phyloP scores from a whole-genome alignment of 305 asterid genomes.

The Solanum chacoense region DNA sequence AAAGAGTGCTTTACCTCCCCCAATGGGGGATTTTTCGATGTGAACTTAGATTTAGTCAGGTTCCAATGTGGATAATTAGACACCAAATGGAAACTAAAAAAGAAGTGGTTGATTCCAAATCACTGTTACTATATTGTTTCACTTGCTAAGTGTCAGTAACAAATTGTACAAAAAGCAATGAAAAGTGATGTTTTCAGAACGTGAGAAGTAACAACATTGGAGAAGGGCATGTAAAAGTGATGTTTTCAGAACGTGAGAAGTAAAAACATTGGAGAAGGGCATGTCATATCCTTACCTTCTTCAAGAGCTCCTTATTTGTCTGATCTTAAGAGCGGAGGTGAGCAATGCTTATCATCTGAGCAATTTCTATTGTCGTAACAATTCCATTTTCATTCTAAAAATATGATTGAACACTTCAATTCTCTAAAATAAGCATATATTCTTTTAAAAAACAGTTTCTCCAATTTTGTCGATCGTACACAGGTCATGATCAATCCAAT shows the following conservation, averaged over 20 bases:
- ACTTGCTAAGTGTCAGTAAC: background rate
- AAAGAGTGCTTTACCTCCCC: background rate
- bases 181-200: background rate
- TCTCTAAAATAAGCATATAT: background rate
- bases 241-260: background rate
- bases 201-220: background rate
- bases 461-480: background rate
- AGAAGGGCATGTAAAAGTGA: background rate
- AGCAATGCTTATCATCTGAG: background rate
- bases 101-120: background rate
- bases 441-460: background rate
- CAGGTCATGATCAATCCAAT: background rate
- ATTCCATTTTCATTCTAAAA: background rate
- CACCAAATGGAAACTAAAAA: background rate
- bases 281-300: background rate
- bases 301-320: background rate
- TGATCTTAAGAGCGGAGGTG: background rate
- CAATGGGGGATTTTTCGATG: too few species aligned
- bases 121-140: background rate
- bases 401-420: background rate
- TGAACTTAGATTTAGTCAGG: too few species aligned
- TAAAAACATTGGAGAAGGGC: background rate
- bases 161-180: background rate
- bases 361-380: background rate
- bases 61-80: rapidly evolving